A percentile compares a stretch with the other conserved stretches of the same genome.
These are phyloP conservation scores for Hirsutella minnesotensis DNA, from an alignment of 2,329 filamentous ascomycete species.

Conservation along the genomic window DNA sequence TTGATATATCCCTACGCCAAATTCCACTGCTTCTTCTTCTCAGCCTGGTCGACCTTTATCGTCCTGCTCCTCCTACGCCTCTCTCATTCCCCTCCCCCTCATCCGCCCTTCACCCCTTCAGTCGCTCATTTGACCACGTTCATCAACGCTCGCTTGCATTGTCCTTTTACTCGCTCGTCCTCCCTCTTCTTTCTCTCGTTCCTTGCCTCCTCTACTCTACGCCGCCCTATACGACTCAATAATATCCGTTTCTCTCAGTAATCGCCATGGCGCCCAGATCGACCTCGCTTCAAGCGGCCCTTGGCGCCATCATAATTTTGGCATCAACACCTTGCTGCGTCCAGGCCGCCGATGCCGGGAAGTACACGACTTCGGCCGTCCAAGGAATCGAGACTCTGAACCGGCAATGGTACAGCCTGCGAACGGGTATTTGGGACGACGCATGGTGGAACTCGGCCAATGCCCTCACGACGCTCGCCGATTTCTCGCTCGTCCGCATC, in stretches of 20 bases:
- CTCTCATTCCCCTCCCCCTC: too few species aligned
- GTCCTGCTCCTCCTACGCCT: neutral
- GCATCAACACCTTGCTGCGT: slow-evolving; percentile 3
- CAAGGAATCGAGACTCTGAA: slow-evolving; percentile 35
- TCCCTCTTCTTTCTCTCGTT: neutral
- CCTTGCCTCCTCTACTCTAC: neutral
- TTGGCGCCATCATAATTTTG: slow-evolving; percentile 9
- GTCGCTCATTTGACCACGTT: too few species aligned
- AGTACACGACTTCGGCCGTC: slow-evolving; percentile 9
- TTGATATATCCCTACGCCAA: neutral
- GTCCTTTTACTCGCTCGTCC: too few species aligned
- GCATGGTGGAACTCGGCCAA: slow-evolving; percentile 68
- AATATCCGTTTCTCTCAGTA: neutral
- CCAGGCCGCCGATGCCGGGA: slow-evolving; percentile 8
- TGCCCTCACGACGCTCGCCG: slow-evolving; percentile 47
- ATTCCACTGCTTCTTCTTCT: too few species aligned
- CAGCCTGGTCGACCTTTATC: neutral
- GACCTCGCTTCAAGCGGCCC: slow-evolving; percentile 4
- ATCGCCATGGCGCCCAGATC: neutral
- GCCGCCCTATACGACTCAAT: neutral
- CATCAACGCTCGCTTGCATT: too few species aligned
- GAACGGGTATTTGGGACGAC: slow-evolving; percentile 50
- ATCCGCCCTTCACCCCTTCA: too few species aligned
- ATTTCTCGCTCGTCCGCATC: slow-evolving; percentile 30
- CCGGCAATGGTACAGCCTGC: slow-evolving; percentile 43